Evolutionary conservation across 148 eudicot genomes (phyloP).

Genomic region (Chenopodium suecicum): DNA sequence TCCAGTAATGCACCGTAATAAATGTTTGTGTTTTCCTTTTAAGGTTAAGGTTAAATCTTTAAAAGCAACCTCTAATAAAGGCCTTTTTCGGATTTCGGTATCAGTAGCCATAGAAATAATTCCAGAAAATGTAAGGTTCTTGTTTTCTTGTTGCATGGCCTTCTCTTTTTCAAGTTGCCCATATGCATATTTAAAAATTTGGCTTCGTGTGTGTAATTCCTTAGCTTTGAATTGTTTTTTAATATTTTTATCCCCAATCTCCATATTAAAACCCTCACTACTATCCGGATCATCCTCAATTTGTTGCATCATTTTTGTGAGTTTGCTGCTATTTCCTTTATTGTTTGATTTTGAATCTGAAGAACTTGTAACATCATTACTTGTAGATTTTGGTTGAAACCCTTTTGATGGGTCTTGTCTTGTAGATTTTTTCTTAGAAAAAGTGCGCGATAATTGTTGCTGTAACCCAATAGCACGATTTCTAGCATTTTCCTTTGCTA

Average conservation of each 20-base stretch:
- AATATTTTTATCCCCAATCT: constrained; percentile 52
- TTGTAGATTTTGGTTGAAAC: constrained; percentile 23
- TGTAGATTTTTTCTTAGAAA: constrained; percentile 50
- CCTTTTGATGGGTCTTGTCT: constrained; percentile 27
- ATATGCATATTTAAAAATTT: constrained; percentile 82
- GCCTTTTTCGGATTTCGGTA: constrained; percentile 53
- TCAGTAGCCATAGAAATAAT: constrained; percentile 74
- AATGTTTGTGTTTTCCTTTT: constrained; percentile 59
- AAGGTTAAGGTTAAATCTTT: constrained; percentile 75
- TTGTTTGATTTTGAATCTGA: constrained; percentile 45
- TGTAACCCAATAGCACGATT: constrained; percentile 52
- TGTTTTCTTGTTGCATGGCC: constrained; percentile 62
- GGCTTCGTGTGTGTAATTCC: constrained; percentile 70
- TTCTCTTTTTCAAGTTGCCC: constrained; percentile 92
- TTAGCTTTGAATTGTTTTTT: constrained; percentile 59
- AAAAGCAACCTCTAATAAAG: constrained; percentile 65
- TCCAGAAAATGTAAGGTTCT: constrained; percentile 72
- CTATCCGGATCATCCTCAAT: constrained; percentile 57
- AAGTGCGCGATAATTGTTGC: constrained; percentile 67
- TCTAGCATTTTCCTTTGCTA: constrained; percentile 63
- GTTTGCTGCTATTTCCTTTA: constrained; percentile 47
- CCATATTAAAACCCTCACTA: constrained; percentile 58
- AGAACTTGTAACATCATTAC: constrained; percentile 12
- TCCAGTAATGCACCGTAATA: constrained; percentile 69
- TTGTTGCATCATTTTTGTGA: constrained; percentile 64